Conservation (phyloP, 2,329 filamentous ascomycete genomes). For the Knoxdaviesia proteae region DNA sequence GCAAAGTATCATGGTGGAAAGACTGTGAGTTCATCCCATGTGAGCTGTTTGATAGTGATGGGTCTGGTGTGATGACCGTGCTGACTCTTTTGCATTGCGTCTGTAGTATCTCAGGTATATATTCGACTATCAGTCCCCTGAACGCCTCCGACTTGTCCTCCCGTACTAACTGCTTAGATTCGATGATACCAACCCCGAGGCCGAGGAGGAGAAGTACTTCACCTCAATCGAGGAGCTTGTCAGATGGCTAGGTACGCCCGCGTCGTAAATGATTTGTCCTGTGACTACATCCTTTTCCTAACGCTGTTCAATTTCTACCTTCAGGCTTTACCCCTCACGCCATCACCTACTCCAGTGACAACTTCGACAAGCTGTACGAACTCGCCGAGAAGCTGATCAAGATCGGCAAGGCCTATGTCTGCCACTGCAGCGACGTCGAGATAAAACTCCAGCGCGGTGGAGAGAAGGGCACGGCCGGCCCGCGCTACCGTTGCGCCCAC, state of each 20-base stretch:
- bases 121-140: too few relatives aligned
- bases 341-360: conserved; percentile 76
- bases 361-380: conserved; percentile 75
- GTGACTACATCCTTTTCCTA: not conserved
- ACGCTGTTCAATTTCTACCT: not conserved
- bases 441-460: conserved; percentile 77
- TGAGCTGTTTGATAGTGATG: not conserved
- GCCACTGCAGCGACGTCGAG: conserved; percentile 65
- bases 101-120: too few relatives aligned
- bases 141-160: not conserved
- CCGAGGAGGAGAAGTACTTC: conserved; percentile 80
- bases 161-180: conserved; percentile 29
- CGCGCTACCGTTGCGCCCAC: conserved; percentile 63
- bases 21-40: conserved; percentile 9
- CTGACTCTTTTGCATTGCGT: too few relatives aligned
- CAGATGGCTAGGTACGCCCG: conserved; percentile 44
- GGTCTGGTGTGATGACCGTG: not conserved
- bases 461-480: conserved; percentile 40
- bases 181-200: conserved; percentile 90
- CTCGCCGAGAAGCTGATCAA: conserved; percentile 69
- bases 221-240: conserved; percentile 76
- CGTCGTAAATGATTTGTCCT: not conserved
- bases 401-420: conserved; percentile 58
- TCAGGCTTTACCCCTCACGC: conserved; percentile 48
- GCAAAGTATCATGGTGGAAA: conserved; percentile 64